Conservation (phyloP, 1,139 yeast genomes). For the Yamadazyma blattariae region DNA sequence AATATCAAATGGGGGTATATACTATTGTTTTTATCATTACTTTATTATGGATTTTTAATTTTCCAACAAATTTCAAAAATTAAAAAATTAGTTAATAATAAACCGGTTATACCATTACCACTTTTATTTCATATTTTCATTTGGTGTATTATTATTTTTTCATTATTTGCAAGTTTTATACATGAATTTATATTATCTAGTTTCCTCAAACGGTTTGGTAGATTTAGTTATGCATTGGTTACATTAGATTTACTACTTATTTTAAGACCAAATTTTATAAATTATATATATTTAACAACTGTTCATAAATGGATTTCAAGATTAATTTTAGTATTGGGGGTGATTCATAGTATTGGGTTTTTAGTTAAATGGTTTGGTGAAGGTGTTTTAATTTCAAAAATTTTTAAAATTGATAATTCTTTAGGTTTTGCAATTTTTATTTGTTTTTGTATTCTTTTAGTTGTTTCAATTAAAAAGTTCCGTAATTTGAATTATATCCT, state of each 20-base stretch:
- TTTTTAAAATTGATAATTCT: constrained; percentile 48
- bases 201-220: constrained; percentile 45
- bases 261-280: constrained; percentile 47
- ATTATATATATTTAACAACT: constrained; percentile 55
- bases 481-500: constrained; percentile 23
- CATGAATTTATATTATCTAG: constrained; percentile 4
- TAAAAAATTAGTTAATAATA: too few species aligned
- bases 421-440: constrained; percentile 58
- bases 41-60: constrained; percentile 20
- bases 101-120: too few species aligned
- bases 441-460: constrained; percentile 39
- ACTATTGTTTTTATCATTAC: constrained; percentile 31
- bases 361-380: constrained; percentile 42
- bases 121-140: constrained; percentile 14
- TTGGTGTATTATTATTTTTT: constrained; percentile 24
- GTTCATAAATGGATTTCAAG: constrained; percentile 85
- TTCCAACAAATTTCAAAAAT: too few species aligned
- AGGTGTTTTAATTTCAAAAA: constrained; percentile 31
- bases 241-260: constrained; percentile 65
- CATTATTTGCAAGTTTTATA: constrained; percentile 1
- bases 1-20: constrained; percentile 51
- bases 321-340: constrained; percentile 48
- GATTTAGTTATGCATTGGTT: constrained; percentile 62
- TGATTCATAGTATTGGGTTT: constrained; percentile 60
- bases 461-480: constrained; percentile 49